Evolutionary conservation across 352 stramenopile species (phyloP), one percentile per base, ranked within the genome.

Genomic region (Globisporangium carolinianum): DNA sequence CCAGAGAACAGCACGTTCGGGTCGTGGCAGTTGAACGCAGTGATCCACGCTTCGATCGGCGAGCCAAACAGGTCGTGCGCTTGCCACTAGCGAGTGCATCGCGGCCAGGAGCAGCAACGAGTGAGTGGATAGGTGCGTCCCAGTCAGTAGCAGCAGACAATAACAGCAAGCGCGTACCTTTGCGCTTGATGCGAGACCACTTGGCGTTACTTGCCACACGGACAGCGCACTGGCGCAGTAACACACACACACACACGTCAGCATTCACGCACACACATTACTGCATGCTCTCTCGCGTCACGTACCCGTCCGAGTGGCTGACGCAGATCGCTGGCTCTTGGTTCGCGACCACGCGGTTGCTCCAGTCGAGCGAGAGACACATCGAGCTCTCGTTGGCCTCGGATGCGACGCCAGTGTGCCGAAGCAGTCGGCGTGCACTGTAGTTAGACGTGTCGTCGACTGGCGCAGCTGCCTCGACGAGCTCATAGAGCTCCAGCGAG

Each of bases 291-390:
- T 32, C 24, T 32, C 2, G 24, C 24, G 24, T 32, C 24, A 57
- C 78, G 36, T 39, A 94, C 84, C 85, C 83, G 65, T 95, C 77
- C 47, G 83, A 89, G 57, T 91, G 79, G 62, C 85, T 95, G 18
- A 91, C 79, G 55, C 79, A 89, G 47, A 95, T 73, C 47, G 66
- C 71, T 4, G 85, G 83, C 32, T 89, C 67, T 11, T 58, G 37
- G 38, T 58, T 73, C 4, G 68, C 18, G 14, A 73, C 61, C 35
- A 87, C 74, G 47, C 81, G 79, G 55, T 93, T 89, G 64, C 68
- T 92, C 85, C 85, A 95, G 65, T 95, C 85, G 46, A 95, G 68
- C 39, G 85, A 95, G 45, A 95, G 58, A 39, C 79, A 91, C 83
- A 93, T 95, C 15, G 81, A 77, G 36, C 59, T 66, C 0, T 59